Base-by-base conservation (phyloP, 768 basidiomycete species). In the Rickenella mellea region DNA sequence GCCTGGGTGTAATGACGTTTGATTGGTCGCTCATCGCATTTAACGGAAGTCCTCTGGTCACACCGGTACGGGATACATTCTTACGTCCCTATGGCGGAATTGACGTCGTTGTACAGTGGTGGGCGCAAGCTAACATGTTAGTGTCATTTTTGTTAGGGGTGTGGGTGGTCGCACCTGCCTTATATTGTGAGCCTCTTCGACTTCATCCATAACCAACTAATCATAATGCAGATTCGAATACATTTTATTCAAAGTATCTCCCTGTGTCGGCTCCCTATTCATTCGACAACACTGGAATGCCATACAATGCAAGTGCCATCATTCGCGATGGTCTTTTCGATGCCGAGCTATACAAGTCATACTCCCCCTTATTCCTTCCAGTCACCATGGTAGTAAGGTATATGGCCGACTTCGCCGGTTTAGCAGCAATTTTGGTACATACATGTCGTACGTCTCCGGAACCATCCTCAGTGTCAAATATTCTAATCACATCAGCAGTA, bases 21-120 rank as follows among this genome's bases (percentile, higher is more conserved):
- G 90, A 93, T 55, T 93, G 90, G 90, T 63, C 74, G 4, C 78
- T 80, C 76, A 80, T 92, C 45, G 69, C 80, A 10, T 84, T 72
- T 57, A 68, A 81, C 42, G 76, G 82, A 29, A 84, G 75, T 54
- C 90, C 90, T 12, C 67, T 92, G 32, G 77, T 89, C 7, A 79
- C 83, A 9, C 90, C 90, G 27, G 84, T 86, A 62, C 36, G 83
- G 64, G 37, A 81, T 31, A 10, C 43, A 17, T n/a, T 25, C 6
- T 27, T 29, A 39, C 48, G 37, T 7, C 31, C 12, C 39, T 40
- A 10, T 6, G 5, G 26, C 46, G 45, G 0, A 51, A 36, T 37
- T 43, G 45, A 50, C 38, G 74, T 89, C 38, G 78, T 80, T 4
- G 76, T 41, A 49, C 40, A 85, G 84, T 88, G 86, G 86, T 89